A percentile compares a stretch with the other conserved stretches of the same genome.
Conservation (phyloP, 2,329 filamentous ascomycete species). For the Parastagonospora nodorum region DNA sequence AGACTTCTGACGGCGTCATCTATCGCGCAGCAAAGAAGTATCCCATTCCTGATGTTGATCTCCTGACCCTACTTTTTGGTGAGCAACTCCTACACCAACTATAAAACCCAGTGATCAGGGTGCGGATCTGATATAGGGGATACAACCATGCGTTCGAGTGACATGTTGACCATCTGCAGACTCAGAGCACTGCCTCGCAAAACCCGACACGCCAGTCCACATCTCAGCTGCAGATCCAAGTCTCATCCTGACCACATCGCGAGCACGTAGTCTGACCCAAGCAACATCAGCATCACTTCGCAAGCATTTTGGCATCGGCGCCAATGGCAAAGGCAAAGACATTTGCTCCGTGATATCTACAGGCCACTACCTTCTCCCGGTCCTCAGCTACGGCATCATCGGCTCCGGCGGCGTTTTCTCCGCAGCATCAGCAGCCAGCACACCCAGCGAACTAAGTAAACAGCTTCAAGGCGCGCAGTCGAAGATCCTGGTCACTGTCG, state of each 20-base stretch:
- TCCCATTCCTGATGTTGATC: slow-evolving; percentile 45
- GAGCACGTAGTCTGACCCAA: slow-evolving; percentile 55
- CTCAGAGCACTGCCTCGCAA: slow-evolving; percentile 37
- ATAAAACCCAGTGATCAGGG: not conserved
- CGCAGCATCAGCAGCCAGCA: slow-evolving; percentile 58
- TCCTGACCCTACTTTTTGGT: slow-evolving; percentile 52
- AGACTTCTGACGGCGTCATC: slow-evolving; percentile 33
- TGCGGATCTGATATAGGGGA: too few relatives aligned
- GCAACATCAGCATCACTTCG: slow-evolving; percentile 63
- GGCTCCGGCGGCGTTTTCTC: slow-evolving; percentile 65
- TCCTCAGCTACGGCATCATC: slow-evolving; percentile 61
- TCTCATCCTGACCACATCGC: slow-evolving; percentile 59
- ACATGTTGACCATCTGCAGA: slow-evolving; percentile 20
- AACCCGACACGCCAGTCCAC: slow-evolving; percentile 61
- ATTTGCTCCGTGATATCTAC: slow-evolving; percentile 63
- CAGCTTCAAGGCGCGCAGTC: slow-evolving; percentile 52
- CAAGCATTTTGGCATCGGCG: slow-evolving; percentile 58
- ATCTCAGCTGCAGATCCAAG: slow-evolving; percentile 62
- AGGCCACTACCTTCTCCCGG: slow-evolving; percentile 61
- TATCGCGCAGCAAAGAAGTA: slow-evolving; percentile 41
- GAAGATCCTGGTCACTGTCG: slow-evolving; percentile 54
- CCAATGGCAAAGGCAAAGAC: slow-evolving; percentile 51
- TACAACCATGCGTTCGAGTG: not conserved
- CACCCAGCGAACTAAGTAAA: slow-evolving; percentile 57
- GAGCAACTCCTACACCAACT: slow-evolving; percentile 4